These are phyloP conservation scores for Alopecurus myosuroides DNA, from an alignment of 176 grass and related monocot genomes.

Conservation along the genomic window DNA sequence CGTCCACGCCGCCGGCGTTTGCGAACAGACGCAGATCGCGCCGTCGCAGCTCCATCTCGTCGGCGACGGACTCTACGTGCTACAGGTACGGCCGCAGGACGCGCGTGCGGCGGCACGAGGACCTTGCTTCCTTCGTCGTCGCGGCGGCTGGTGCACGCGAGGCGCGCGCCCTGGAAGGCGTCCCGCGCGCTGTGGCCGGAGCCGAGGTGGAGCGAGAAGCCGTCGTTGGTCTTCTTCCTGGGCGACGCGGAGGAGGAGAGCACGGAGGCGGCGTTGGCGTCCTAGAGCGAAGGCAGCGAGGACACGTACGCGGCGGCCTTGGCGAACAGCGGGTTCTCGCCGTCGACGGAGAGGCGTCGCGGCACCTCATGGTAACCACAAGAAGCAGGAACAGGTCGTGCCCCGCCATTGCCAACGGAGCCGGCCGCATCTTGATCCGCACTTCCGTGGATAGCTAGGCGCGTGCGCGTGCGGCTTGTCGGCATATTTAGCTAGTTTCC, in stretches of 20 bases:
- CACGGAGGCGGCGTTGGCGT: conserved; percentile 29
- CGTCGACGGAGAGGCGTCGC: background rate
- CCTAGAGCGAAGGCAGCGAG: conserved; percentile 50
- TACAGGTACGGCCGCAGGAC: conserved; percentile 66
- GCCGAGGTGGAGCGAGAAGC: conserved; percentile 34
- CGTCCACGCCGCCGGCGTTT: conserved; percentile 10
- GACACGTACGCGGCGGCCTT: conserved; percentile 45
- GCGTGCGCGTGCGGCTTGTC: too few relatives aligned
- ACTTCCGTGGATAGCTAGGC: too few relatives aligned
- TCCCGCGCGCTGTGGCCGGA: conserved; percentile 32
- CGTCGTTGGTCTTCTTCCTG: conserved; percentile 3
- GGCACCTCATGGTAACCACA: conserved; percentile 68
- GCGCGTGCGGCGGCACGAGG: conserved; percentile 38
- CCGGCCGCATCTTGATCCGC: too few relatives aligned
- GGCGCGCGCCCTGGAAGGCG: conserved; percentile 46
- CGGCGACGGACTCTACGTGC: conserved; percentile 62
- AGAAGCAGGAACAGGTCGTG: too few relatives aligned
- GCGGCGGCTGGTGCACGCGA: conserved; percentile 23
- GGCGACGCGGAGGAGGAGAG: conserved; percentile 28
- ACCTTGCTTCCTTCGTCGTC: background rate
- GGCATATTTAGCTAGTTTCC: too few relatives aligned
- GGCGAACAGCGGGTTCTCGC: conserved; percentile 45
- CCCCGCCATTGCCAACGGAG: too few relatives aligned
- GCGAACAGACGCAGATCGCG: conserved; percentile 55
- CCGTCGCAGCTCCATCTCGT: conserved; percentile 48